Evolutionary conservation across 192 early-diverging fungal genomes (phyloP), one percentile per base, ranked within the genome.

Genomic region (Coemansia biformis): DNA sequence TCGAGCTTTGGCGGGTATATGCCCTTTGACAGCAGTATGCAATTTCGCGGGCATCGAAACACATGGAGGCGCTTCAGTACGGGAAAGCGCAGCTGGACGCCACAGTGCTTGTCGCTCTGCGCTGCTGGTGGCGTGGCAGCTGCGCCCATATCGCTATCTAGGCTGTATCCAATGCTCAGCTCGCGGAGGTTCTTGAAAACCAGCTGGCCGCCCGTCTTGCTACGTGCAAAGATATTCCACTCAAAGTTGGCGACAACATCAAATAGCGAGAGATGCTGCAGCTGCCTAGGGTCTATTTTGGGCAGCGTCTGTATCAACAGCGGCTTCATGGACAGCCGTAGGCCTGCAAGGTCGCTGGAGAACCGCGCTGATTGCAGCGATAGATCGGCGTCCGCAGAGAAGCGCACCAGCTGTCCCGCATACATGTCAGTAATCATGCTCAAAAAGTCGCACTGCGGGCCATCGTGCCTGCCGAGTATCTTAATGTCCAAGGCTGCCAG

Each of bases 221-320:
- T 35, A 8, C 18, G 2, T 10, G 31, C 34, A 28, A 52, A 52
- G 12, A 52, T 52, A 18, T 17, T 52, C 51, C 51, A 52, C 15
- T 21, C 23, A 43, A 52, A 52, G 21, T 43, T 35, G 18, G 51
- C 11, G 11, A 32, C 42, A 16, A 52, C 51, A 28, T 52, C 51
- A 52, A 52, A 52, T 11, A 52, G 8, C 8, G 51, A 52, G 13
- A 52, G 15, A 13, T 36, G 51, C 11, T 35, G 39, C 17, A 52
- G 51, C 3, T 23, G 8, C 10, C 15, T 16, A n/a, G 51, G 51
- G 14, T 43, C 42, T 12, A 52, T 43, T 4, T 3, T 34, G 10
- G 51, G 51, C 15, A 52, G 32, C 5, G 21, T 11, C 21, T 52
- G 51, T n/a, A 52, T 52, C 12, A 22, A 31, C 24, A 43, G 33